Evolutionary conservation across 2,329 filamentous ascomycete genomes (phyloP).

Genomic region (Penicillium sp.): DNA sequence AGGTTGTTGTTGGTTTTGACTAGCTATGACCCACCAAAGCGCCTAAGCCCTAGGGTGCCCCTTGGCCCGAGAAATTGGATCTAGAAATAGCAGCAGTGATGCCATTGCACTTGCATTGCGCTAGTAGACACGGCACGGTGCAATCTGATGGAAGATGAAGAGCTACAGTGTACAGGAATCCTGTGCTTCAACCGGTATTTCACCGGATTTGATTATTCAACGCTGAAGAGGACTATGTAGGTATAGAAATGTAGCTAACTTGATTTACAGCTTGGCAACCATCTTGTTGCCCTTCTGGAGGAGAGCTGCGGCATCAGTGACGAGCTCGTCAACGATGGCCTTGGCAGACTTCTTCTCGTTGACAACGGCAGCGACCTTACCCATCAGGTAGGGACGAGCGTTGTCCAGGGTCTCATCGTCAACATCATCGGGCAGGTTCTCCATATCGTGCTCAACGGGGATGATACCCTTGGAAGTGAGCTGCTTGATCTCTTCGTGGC

Average conservation of each 20-base stretch:
- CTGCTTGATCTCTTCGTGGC: constrained; percentile 85
- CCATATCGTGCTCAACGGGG: constrained; percentile 91
- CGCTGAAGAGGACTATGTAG: constrained; percentile 10
- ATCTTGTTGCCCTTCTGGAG: constrained; percentile 68
- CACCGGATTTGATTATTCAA: constrained; percentile 4
- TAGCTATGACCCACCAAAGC: not conserved
- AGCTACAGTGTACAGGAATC: not conserved
- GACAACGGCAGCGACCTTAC: constrained; percentile 90
- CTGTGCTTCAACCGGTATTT: not conserved
- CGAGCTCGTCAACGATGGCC: constrained; percentile 91
- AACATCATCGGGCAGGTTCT: constrained; percentile 71
- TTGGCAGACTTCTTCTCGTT: constrained; percentile 91
- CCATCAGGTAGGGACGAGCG: constrained; percentile 90
- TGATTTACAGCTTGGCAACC: constrained; percentile 68
- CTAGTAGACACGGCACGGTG: not conserved
- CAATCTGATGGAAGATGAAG: not conserved
- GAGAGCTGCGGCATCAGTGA: constrained; percentile 73
- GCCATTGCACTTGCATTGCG: too few species aligned
- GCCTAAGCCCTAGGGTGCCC: not conserved
- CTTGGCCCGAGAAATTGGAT: not conserved
- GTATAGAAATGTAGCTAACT: not conserved
- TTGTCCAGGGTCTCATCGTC: constrained; percentile 89
- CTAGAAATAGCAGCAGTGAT: not conserved
- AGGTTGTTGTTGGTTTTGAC: not conserved
- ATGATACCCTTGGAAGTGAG: constrained; percentile 86